phyloP scores from a whole-genome alignment of 2,329 filamentous ascomycete genomes.

The Claviceps spartinae region DNA sequence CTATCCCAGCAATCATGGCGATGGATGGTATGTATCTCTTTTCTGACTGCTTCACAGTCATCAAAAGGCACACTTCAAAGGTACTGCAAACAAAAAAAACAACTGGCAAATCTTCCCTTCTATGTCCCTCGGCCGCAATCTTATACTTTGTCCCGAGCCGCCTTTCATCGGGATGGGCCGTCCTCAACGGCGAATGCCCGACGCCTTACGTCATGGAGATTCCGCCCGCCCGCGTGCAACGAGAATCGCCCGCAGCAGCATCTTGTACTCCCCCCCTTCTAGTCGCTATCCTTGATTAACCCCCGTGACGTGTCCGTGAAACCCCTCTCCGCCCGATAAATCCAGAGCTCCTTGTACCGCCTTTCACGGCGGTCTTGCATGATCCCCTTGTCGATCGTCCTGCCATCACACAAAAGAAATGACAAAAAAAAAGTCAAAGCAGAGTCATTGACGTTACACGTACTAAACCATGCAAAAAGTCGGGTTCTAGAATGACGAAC shows the following conservation, averaged over 20 bases:
- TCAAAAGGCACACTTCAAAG: neutral
- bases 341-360: too few relatives aligned
- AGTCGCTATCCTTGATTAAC: neutral
- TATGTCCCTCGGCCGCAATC: neutral
- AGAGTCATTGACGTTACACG: too few relatives aligned
- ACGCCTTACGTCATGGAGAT: neutral
- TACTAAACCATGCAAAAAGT: too few relatives aligned
- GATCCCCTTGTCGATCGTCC: too few relatives aligned
- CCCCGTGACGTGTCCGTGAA: neutral
- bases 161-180: too few relatives aligned
- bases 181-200: neutral
- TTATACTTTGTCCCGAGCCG: neutral
- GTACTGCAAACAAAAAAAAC: neutral
- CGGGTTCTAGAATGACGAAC: too few relatives aligned
- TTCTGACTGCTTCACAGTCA: too few relatives aligned
- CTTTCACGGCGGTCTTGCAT: too few relatives aligned
- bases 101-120: neutral
- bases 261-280: neutral
- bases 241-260: neutral
- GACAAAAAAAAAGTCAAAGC: too few relatives aligned
- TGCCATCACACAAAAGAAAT: too few relatives aligned
- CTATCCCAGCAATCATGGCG: constrained; percentile 15
- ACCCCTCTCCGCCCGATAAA: neutral
- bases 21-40: neutral
- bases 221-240: neutral